Base-by-base conservation (phyloP, 192 early-diverging fungal genomes). In the Bifiguratus adelaidae region DNA sequence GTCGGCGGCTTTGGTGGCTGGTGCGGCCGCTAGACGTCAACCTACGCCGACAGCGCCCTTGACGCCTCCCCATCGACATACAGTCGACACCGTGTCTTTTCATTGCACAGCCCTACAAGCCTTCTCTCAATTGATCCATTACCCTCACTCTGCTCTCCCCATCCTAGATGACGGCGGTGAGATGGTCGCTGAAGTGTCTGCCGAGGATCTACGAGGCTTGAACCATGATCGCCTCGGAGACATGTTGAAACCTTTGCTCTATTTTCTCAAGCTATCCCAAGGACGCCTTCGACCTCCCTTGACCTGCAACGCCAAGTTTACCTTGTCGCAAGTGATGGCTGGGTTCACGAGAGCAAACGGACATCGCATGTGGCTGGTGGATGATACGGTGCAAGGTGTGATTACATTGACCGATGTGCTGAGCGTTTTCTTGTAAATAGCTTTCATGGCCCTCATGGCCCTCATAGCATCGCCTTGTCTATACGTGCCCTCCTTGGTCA, bases 181-280 rank as follows among this genome's bases (percentile, higher is more conserved):
- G 3, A 41, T 90, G 7, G 73, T 83, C 2, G 77, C 73, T 28
- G 83, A 82, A 53, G 61, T 90, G 23, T 81, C 77, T 8, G 80
- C 82, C 2, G 70, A 71, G 8, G 87, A 90, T 65, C 53, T 90
- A 25, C 56, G 85, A n/a, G 85, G 85, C 11, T 48, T 90, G 15
- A 85, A 77, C 38, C 48, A 63, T 18, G 60, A 63, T 15, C 60
- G 76, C 20, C 56, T 85, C 25, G 59, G 65, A 22, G 56, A 67
- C n/a, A 60, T 90, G 37, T 55, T 63, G 8, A 63, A 69, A 44
- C 80, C 80, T 2, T 77, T 88, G 0, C 61, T 83, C 20, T 74
- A 68, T 33, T 90, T 76, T 48, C 38, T 90, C 19, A 65, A 70
- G 29, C 42, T 52, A 0, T 69, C 68, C 3, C 71, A 76, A 30